phyloP scores from a whole-genome alignment of 306 rosid species.

The Coriaria nepalensis region DNA sequence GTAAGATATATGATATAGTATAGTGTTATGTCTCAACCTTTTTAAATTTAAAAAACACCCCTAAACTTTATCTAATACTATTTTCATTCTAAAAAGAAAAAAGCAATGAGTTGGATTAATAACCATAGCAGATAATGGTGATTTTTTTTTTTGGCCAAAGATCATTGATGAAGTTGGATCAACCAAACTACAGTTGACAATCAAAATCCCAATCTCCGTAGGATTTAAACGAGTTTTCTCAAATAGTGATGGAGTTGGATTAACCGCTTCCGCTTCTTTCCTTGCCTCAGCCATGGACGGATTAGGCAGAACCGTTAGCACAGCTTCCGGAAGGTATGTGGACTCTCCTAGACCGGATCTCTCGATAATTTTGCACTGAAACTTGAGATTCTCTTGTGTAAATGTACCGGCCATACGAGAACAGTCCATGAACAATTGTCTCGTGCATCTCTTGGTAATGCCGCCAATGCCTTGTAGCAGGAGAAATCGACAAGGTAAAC shows the following conservation, averaged over 20 bases:
- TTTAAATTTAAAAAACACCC: no score
- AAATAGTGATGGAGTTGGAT: slow-evolving; percentile 58
- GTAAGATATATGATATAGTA: no score
- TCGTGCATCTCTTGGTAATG: slow-evolving; percentile 48
- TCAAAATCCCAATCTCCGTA: slow-evolving; percentile 65
- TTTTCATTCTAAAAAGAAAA: no score
- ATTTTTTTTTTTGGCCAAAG: no score
- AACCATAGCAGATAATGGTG: no score
- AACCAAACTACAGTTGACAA: no score
- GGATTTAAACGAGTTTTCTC: slow-evolving; percentile 54
- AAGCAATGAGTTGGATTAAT: no score
- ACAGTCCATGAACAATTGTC: slow-evolving; percentile 52
- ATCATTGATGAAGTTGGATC: no score
- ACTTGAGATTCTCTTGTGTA: slow-evolving; percentile 40
- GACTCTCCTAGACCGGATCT: slow-evolving; percentile 67
- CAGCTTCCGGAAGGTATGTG: slow-evolving; percentile 70
- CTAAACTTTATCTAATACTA: no score
- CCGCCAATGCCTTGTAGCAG: slow-evolving; percentile 65
- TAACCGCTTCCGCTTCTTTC: slow-evolving; percentile 66
- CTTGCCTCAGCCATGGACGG: slow-evolving; percentile 78
- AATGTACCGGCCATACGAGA: slow-evolving; percentile 44
- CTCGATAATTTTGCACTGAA: slow-evolving; percentile 66
- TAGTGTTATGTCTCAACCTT: no score
- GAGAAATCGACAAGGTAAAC: slow-evolving; percentile 67
- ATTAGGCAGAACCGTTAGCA: slow-evolving; percentile 65